phyloP scores from a whole-genome alignment of 2,329 filamentous ascomycete species.

The Apiospora arundinis region DNA sequence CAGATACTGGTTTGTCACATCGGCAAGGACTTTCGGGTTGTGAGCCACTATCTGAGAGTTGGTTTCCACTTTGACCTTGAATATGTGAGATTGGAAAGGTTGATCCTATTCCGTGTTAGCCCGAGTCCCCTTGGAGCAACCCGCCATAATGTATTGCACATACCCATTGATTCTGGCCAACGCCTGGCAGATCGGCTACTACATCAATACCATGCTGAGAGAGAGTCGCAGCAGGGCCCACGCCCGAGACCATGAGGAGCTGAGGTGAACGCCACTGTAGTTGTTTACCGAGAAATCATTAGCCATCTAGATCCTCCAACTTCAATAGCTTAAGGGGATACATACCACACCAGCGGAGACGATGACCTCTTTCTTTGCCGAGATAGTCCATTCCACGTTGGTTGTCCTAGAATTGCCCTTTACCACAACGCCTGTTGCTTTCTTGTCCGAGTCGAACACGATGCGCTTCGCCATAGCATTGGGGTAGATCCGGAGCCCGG shows the following conservation, averaged over 20 bases:
- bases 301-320: too few species aligned
- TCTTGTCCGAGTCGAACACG: conserved; percentile 49
- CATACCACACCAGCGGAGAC: conserved; percentile 64
- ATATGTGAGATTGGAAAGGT: conserved; percentile 40
- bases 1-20: conserved; percentile 67
- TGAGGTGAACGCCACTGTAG: conserved; percentile 64
- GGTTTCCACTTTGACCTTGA: conserved; percentile 69
- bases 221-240: conserved; percentile 39
- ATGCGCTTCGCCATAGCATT: conserved; percentile 51
- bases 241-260: conserved; percentile 38
- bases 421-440: conserved; percentile 38
- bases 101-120: conserved; percentile 34
- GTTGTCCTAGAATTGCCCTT: conserved; percentile 20
- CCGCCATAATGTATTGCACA: too few species aligned
- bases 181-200: conserved; percentile 39
- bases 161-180: conserved; percentile 40
- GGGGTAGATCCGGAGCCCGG: conserved; percentile 25
- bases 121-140: too few species aligned
- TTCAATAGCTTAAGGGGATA: not conserved
- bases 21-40: conserved; percentile 68
- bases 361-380: conserved; percentile 65
- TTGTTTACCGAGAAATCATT: too few species aligned
- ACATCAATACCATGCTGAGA: conserved; percentile 34
- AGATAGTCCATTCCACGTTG: conserved; percentile 31
- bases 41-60: conserved; percentile 63